Conservation (phyloP, 768 basidiomycete genomes). For the Candolleomyces aberdarensis region DNA sequence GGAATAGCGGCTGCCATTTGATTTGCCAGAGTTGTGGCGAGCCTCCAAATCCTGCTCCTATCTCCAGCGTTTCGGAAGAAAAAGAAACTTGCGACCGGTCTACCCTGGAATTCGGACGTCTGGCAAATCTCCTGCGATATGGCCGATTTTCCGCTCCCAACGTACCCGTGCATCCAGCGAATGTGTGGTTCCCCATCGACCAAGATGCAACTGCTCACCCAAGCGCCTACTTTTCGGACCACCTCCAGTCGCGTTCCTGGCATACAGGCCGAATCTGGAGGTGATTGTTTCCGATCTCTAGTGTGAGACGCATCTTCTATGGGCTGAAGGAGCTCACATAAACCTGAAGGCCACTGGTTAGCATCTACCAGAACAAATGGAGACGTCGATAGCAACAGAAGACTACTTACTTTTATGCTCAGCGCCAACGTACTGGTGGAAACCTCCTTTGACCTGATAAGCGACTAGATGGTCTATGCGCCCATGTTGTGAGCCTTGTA, state of each 20-base stretch:
- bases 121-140: neutral
- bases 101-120: neutral
- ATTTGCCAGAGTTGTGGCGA: neutral
- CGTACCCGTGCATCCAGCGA: neutral
- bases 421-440: no score
- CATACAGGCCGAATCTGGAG: neutral
- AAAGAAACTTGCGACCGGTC: slow-evolving; percentile 1
- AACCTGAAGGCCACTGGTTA: no score
- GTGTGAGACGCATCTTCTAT: neutral
- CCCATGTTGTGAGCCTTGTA: no score
- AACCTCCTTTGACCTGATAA: no score
- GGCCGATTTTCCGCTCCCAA: slow-evolving; percentile 2
- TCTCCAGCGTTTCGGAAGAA: slow-evolving; percentile 2
- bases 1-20: neutral
- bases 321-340: no score
- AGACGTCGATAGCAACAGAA: no score
- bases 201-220: neutral
- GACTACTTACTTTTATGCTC: no score
- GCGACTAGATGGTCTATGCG: no score
- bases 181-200: neutral
- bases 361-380: no score
- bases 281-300: neutral
- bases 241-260: neutral
- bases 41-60: neutral
- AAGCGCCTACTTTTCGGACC: neutral